Conservation (phyloP, 768 basidiomycete species). For the Rhodotorula paludigena region DNA sequence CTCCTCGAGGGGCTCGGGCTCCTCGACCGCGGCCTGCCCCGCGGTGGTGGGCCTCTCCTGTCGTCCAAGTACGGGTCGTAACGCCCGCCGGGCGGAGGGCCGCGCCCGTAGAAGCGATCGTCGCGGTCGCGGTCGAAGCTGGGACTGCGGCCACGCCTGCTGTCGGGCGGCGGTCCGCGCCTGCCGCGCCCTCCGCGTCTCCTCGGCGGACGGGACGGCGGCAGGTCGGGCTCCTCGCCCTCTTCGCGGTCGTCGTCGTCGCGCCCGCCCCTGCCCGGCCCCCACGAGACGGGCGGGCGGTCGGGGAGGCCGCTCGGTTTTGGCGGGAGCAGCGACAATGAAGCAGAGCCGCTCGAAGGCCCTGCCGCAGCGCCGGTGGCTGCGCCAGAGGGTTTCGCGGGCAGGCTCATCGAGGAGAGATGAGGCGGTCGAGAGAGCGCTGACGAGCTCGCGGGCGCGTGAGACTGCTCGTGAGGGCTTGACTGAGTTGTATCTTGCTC, state of each 20-base stretch:
- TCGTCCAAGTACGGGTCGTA: conserved; percentile 6
- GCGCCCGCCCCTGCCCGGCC: neutral
- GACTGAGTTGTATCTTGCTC: too few relatives aligned
- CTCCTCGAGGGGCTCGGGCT: conserved; percentile 28
- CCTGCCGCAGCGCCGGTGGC: neutral
- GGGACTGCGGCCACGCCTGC: conserved; percentile 7
- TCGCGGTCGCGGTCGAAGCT: conserved; percentile 16
- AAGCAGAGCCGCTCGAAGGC: neutral
- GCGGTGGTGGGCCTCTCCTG: neutral
- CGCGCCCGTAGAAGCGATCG: neutral
- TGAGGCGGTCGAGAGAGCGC: too few relatives aligned
- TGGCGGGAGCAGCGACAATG: conserved; percentile 12
- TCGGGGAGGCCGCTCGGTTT: conserved; percentile 23
- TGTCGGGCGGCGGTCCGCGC: neutral
- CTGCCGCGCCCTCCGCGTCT: neutral
- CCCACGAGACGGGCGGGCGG: neutral
- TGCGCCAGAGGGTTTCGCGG: neutral
- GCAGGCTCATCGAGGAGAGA: neutral
- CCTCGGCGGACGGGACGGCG: neutral
- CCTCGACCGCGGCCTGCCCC: conserved; percentile 7
- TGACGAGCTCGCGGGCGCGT: too few relatives aligned
- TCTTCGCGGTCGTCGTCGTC: conserved; percentile 22
- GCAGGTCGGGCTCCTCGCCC: conserved; percentile 23
- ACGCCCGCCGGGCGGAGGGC: neutral
- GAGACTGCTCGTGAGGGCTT: too few relatives aligned